Evolutionary conservation across 345 rosid species (phyloP), one percentile per base, ranked within the genome.

Genomic region (Psidium guajava): DNA sequence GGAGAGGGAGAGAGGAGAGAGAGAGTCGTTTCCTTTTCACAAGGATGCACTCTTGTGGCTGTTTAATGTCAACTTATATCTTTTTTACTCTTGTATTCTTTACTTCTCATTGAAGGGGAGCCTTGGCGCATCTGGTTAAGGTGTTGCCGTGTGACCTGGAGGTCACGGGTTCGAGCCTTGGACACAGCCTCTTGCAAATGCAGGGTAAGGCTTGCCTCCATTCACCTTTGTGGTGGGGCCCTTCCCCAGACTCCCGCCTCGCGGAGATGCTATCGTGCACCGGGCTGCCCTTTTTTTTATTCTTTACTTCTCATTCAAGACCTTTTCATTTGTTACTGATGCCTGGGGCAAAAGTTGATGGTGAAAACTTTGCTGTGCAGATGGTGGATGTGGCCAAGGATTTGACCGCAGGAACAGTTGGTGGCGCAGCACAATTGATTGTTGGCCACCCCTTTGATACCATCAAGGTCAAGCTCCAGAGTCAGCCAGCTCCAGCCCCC

Each of bases 381-480:
- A 96, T 98, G 99, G 99, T 82, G 86, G 99, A 96, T 28, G 93
- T 94, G 15, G 96, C 93, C 3, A 96, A 95, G 93, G 99, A 96
- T 88, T 89, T 98, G 74, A 88, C 93, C 56, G 89, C 99, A 51
- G 99, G 99, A 88, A 96, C 99, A 8, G 87, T 96, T 25, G 99
- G 99, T 82, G 99, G 99, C 83, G 99, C 95, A 16, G 97, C 99
- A 44, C 99, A 96, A 81, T 87, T 98, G 87, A 84, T 98, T 49
- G 87, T 87, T 24, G 99, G 99, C 18, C 99, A 98, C 90, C 99
- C 99, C 24, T 98, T 98, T 83, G 99, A 98, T 87, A 98, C 99
- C 47, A 92, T 98, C 91, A 98, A 98, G 91, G 99, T 98, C 88
- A 98, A 98, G 92, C 99, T 98, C 83, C 99, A 98, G 88, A 98